Base-by-base conservation (phyloP, 2,329 filamentous ascomycete species). In the Apiospora pterosperma region DNA sequence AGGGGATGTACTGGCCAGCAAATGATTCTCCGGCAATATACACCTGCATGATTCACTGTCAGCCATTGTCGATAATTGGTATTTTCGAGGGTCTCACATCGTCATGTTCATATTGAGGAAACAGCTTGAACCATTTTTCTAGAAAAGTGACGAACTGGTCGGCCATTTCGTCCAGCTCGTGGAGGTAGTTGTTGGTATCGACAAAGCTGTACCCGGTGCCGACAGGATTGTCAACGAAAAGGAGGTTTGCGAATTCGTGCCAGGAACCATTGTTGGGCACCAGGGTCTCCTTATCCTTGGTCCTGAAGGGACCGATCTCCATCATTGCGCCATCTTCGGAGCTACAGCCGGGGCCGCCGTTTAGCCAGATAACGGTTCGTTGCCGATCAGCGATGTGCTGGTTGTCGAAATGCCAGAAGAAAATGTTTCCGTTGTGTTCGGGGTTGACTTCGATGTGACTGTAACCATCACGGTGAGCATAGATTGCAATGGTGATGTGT, bases 341-440 rank as follows among this genome's bases (percentile, higher is more conserved):
- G 77, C 93, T 97, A 79, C 96, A 99, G 34, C 96, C 96, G 1
- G 96, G 96, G 0, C 96, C 96, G 63, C 96, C 96, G 75, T 99
- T 99, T 65, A 99, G 81, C 96, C 96, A 99, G 73, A 99, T 89
- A 12, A 99, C 91, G 3, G 94, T 97, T 65, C 96, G 88, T 76
- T 96, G 92, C 71, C 86, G 88, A 76, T 98, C 92, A 64, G 93
- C 95, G 70, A 99, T 97, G 77, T 99, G 96, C 70, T 92, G 87
- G 76, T 98, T 98, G 76, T 97, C 89, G 76, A 92, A 97, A 74
- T 97, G 92, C 96, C 96, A 99, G 83, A 99, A 99, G 84, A 98
- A 99, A 21, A 99, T 81, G 78, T 98, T 97, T 71, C 93, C 95
- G 76, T 98, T 93, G 76, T 91, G 87, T 69, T 93, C 89, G 23